Base-by-base conservation (phyloP, 208 protist genomes). In the Vickermania ingenoplastis region DNA sequence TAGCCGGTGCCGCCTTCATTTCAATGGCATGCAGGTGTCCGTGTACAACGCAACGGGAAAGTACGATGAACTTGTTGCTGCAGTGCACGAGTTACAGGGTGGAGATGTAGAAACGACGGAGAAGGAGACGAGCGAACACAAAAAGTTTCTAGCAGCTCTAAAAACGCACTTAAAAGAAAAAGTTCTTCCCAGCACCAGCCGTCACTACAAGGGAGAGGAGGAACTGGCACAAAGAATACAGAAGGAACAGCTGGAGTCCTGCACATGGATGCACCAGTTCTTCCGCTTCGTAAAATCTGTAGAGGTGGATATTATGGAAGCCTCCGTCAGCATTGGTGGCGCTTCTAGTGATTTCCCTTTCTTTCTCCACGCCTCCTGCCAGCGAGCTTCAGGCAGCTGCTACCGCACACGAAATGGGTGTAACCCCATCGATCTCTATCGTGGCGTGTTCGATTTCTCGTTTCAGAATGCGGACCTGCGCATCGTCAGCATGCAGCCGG, bases 21-120 rank as follows among this genome's bases (percentile, higher is more conserved):
- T 95, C 0, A 95, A 95, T 60, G 89, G 89, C 26, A 70, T 92
- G 70, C 71, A 77, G 0, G 26, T 91, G 2, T 84, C 75, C 49
- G 45, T 95, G 1, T 95, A 83, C 67, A 94, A 94, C 65, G 82
- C 88, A 7, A 92, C 88, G 0, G 74, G 78, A 24, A 91, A 87
- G 61, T 94, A 94, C 55, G 41, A 64, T 13, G 82, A 89, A 41
- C 45, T 86, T 7, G 67, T 63, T 3, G 59, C 56, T 26, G 59
- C 55, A 17, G 53, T 59, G 23, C 53, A 53, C 0, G 31, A 59
- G 41, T 1, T 26, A 28, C 21, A 24, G 45, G 7, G 26, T 45
- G 52, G 27, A 53, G 51, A 5, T 25, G 29, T 24, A 21, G n/a
- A 36, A 50, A 23, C 30, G 65, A 51, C 57, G 65, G 29, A 56